phyloP scores from a whole-genome alignment of 2,329 filamentous ascomycete genomes.

The Trichoderma citrinoviride region DNA sequence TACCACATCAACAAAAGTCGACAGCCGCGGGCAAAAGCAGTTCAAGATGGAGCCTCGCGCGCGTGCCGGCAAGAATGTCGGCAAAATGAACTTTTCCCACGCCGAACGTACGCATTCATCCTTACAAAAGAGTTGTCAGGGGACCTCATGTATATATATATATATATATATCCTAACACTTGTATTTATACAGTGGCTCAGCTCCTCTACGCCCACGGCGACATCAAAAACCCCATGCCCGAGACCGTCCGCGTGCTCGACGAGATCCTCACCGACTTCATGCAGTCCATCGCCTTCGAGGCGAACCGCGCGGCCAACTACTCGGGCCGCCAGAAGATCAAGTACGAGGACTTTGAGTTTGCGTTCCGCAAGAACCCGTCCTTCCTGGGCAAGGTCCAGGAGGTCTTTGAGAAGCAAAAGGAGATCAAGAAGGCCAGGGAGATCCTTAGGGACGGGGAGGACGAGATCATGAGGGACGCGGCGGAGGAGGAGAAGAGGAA shows the following conservation, averaged over 20 bases:
- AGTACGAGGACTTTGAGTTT: conserved; percentile 97
- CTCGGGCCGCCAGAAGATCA: conserved; percentile 90
- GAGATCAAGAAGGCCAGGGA: conserved; percentile 82
- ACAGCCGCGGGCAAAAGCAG: conserved; percentile 2
- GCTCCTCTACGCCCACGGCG: conserved; percentile 78
- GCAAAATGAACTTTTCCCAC: conserved; percentile 75
- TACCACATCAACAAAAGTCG: neutral
- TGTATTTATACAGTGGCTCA: conserved; percentile 55
- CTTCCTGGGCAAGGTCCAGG: conserved; percentile 85
- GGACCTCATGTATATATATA: too few relatives aligned
- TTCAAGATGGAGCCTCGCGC: conserved; percentile 71
- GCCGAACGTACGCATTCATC: conserved; percentile 59
- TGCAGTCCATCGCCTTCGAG: conserved; percentile 88
- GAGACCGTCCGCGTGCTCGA: conserved; percentile 85
- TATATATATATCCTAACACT: neutral
- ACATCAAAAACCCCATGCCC: conserved; percentile 72
- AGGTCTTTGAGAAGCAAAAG: conserved; percentile 83
- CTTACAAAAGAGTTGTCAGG: neutral
- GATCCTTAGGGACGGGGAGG: conserved; percentile 66
- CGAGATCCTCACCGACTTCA: conserved; percentile 95
- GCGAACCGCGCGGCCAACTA: conserved; percentile 83
- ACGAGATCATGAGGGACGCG: conserved; percentile 55
- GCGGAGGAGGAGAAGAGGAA: conserved; percentile 44
- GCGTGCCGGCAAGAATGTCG: conserved; percentile 74
- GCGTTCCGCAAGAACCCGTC: conserved; percentile 79